phyloP scores from a whole-genome alignment of 805 yeast species.

The Suhomyces tanzawaensis region DNA sequence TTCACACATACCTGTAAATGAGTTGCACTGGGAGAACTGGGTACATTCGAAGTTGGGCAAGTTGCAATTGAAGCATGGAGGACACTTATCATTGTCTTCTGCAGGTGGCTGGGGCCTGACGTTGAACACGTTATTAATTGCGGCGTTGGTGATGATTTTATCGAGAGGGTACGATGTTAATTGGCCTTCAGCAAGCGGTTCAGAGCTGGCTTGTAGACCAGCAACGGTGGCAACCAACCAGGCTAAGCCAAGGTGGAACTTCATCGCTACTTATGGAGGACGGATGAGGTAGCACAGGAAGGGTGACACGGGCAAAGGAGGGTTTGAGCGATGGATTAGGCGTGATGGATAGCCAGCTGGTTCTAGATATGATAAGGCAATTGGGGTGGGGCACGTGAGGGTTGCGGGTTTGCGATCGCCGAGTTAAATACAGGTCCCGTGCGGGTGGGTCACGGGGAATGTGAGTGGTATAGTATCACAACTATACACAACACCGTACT shows the following conservation, averaged over 20 bases:
- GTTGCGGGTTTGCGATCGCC: too few species aligned
- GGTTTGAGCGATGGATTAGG: too few species aligned
- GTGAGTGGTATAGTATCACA: too few species aligned
- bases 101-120: background rate
- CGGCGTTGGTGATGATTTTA: background rate
- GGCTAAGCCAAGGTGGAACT: background rate
- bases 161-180: background rate
- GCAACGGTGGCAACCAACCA: constrained; percentile 1
- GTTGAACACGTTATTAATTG: background rate
- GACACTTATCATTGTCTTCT: constrained; percentile 50
- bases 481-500: too few species aligned
- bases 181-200: background rate
- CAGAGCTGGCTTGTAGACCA: background rate
- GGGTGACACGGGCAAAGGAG: too few species aligned
- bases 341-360: too few species aligned
- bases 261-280: too few species aligned
- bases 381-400: too few species aligned
- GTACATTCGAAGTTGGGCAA: constrained; percentile 86
- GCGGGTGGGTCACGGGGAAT: too few species aligned
- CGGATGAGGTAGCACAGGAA: too few species aligned
- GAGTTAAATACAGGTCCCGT: too few species aligned
- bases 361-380: too few species aligned
- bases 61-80: constrained; percentile 95
- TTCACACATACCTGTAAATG: constrained; percentile 86
- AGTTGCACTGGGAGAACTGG: constrained; percentile 87